Conservation (phyloP, 805 yeast genomes). For the Lachancea fermentati region DNA sequence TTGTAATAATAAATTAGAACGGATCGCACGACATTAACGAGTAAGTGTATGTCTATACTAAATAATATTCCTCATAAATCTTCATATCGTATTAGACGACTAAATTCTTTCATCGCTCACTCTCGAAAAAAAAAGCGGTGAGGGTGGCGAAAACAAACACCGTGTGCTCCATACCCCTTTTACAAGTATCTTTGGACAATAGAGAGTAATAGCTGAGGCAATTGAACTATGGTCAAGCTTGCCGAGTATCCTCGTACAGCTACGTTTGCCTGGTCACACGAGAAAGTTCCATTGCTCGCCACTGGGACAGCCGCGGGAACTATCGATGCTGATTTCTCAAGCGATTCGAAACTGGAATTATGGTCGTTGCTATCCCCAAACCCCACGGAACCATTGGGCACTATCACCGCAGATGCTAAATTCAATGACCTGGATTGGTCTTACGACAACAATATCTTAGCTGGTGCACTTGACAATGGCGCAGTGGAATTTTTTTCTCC, state of each 20-base stretch:
- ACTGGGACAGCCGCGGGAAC: conserved; percentile 97
- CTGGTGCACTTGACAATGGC: conserved; percentile 88
- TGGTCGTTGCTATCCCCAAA: conserved; percentile 57
- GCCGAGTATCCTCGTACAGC: conserved; percentile 81
- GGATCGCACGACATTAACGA: no score
- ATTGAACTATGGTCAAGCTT: conserved; percentile 61
- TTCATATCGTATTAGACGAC: no score
- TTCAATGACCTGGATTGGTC: conserved; percentile 88
- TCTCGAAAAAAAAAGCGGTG: no score
- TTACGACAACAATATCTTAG: conserved; percentile 55
- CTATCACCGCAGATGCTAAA: conserved; percentile 48
- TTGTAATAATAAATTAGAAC: no score
- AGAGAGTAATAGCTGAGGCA: background rate
- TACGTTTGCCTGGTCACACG: conserved; percentile 94
- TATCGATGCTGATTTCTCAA: conserved; percentile 79
- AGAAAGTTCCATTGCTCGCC: conserved; percentile 65
- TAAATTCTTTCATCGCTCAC: no score
- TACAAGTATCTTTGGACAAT: background rate
- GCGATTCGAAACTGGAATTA: conserved; percentile 70
- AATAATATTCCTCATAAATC: no score
- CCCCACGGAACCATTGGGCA: conserved; percentile 36
- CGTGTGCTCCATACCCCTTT: conserved; percentile 1
- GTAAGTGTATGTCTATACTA: no score
- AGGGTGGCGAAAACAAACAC: conserved; percentile 1
- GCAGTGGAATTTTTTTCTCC: conserved; percentile 65